Evolutionary conservation across 495 filamentous ascomycete species (phyloP).

Genomic region (Aspergillus biplanus): DNA sequence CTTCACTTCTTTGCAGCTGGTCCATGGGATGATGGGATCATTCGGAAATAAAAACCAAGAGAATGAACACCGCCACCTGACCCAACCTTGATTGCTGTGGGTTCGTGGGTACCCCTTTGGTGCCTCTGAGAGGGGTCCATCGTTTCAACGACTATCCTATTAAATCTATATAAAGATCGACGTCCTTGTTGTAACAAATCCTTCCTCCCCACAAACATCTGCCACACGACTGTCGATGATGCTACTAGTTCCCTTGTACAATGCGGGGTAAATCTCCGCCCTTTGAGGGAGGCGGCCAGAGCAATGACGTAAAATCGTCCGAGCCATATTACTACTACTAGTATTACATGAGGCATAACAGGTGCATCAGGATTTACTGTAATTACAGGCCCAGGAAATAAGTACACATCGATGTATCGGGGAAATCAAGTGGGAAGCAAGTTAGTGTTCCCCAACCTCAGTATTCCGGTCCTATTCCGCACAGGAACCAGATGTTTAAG

Average conservation of each 20-base stretch:
- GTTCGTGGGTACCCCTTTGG: slow-evolving; percentile 1
- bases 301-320: slow-evolving; percentile 16
- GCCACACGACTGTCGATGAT: background rate
- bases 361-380: background rate
- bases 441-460: background rate
- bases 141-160: background rate
- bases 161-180: background rate
- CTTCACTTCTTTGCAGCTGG: background rate
- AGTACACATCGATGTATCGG: background rate
- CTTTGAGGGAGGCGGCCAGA: background rate
- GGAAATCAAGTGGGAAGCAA: background rate
- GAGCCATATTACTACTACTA: background rate
- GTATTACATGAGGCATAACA: background rate
- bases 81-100: background rate
- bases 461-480: no score
- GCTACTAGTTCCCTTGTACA: background rate
- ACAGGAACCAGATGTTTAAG: no score
- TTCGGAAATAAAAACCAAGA: background rate
- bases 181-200: background rate
- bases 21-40: slow-evolving; percentile 6
- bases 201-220: background rate
- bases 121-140: background rate
- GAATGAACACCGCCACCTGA: slow-evolving; percentile 7
- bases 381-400: background rate
- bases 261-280: slow-evolving; percentile 16